Percentiles rank a stretch among this genome's conserved stretches.
Evolutionary conservation across 345 rosid species (phyloP).

Genomic region (Citropsis articulata): DNA sequence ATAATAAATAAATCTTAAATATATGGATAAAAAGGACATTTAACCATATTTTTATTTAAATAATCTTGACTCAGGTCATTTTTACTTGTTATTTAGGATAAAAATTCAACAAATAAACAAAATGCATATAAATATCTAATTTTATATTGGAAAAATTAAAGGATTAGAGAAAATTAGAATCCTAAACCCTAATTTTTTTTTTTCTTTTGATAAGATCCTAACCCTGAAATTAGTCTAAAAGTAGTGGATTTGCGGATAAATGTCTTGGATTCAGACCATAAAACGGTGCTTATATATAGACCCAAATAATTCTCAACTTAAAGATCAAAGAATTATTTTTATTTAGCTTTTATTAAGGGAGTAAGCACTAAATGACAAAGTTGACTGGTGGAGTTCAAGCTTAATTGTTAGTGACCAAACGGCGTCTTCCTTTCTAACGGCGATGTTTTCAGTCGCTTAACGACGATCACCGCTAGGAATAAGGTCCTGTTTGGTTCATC

Average conservation of each 20-base stretch:
- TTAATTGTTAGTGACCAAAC: not conserved
- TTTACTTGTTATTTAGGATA: too few species aligned
- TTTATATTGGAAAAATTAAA: not conserved
- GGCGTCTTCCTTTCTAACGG: slow-evolving; percentile 8
- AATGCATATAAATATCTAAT: too few species aligned
- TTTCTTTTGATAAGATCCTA: not conserved
- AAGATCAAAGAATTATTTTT: not conserved
- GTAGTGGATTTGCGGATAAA: not conserved
- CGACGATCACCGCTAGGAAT: not conserved
- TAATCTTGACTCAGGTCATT: too few species aligned
- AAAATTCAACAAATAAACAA: too few species aligned
- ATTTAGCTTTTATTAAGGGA: not conserved
- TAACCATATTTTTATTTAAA: too few species aligned
- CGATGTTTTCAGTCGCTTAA: slow-evolving; percentile 15
- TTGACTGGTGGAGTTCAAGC: not conserved
- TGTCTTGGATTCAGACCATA: not conserved
- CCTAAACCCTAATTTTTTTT: too few species aligned
- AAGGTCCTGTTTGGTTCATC: not conserved
- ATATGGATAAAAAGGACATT: too few species aligned
- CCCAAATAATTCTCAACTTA: not conserved
- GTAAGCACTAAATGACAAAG: slow-evolving; percentile 27
- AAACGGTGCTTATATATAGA: not conserved
- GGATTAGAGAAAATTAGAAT: not conserved
- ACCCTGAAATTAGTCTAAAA: too few species aligned
- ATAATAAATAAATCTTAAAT: too few species aligned